Evolutionary conservation across 208 protist genomes (phyloP), one percentile per base, ranked within the genome.

Genomic region (Angomonas ambiguus): DNA sequence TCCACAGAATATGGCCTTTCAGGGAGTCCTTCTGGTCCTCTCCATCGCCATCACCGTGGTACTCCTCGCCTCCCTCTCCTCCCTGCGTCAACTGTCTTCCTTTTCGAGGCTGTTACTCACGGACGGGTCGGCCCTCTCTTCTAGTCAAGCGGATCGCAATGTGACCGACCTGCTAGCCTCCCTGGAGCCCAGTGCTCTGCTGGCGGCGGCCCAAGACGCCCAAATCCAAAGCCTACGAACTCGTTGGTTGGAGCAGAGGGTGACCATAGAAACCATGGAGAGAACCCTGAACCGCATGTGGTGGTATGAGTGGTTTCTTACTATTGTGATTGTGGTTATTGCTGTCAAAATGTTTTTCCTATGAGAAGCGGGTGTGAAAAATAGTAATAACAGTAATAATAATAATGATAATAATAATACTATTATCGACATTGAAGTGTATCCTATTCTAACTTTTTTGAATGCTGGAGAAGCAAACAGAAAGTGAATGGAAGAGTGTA

Each of bases 211-310:
- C 28, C 67, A 75, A 24, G 82, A 93, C 62, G 82, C 82, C 27
- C 82, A 91, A 63, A 77, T 93, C 38, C 83, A 91, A 69, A 87
- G 80, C 25, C 65, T 93, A 38, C 82, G 87, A 25, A 86, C 86
- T 56, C 87, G 84, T 51, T 93, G 79, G 80, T 64, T 93, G 60
- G 83, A 93, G 71, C 84, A 91, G 60, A 82, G 78, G 27, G 68
- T 66, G n/a, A 55, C 70, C 32, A 76, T 93, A 38, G 51, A 60
- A 6, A 45, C 64, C 24, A 33, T 93, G n/a, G 77, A 93, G 62
- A 38, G 53, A 11, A 86, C 59, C 18, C 69, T 91, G 51, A 64
- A 49, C n/a, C 73, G 72, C 22, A 45, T 89, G 42, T 83, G 78
- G 76, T 80, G 72, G 71, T 42, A 45, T n/a, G 35, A 35, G 2